phyloP scores from a whole-genome alignment of 2,329 filamentous ascomycete species.

The Aspergillus calidoustus region DNA sequence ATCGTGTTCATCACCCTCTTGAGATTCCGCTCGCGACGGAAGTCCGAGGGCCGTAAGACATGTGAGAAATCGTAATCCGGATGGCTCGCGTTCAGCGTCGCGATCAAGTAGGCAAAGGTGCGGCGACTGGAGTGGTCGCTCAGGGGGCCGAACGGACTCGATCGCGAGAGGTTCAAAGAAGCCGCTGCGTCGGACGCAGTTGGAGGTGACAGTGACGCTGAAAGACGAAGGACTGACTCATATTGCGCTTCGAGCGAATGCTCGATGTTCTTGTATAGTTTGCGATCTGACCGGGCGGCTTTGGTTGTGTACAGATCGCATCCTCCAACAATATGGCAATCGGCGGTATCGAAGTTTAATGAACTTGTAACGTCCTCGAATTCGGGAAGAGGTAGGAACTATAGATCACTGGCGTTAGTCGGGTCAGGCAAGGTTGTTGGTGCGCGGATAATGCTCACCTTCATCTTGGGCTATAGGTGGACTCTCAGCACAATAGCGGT shows the following conservation, averaged over 20 bases:
- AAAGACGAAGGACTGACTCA: conserved; percentile 82
- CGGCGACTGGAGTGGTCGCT: conserved; percentile 86
- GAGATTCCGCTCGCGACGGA: conserved; percentile 80
- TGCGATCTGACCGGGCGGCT: conserved; percentile 92
- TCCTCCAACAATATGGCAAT: conserved; percentile 88
- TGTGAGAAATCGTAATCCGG: conserved; percentile 97
- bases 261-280: conserved; percentile 94
- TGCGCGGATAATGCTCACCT: conserved; percentile 8
- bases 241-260: conserved; percentile 89
- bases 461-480: conserved; percentile 12
- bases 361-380: conserved; percentile 91
- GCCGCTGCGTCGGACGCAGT: conserved; percentile 71
- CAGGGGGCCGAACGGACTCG: conserved; percentile 89
- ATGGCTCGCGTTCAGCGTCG: conserved; percentile 93
- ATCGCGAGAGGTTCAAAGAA: conserved; percentile 75
- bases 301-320: conserved; percentile 99
- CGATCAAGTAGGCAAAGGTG: conserved; percentile 94
- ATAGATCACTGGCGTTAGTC: conserved; percentile 27
- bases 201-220: conserved; percentile 84
- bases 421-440: not conserved
- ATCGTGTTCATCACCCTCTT: conserved; percentile 83
- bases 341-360: conserved; percentile 92
- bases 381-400: conserved; percentile 91
- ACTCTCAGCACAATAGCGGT: not conserved
- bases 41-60: conserved; percentile 85